Evolutionary conservation across 768 basidiomycete genomes (phyloP).

Genomic region (Boletus edulis): DNA sequence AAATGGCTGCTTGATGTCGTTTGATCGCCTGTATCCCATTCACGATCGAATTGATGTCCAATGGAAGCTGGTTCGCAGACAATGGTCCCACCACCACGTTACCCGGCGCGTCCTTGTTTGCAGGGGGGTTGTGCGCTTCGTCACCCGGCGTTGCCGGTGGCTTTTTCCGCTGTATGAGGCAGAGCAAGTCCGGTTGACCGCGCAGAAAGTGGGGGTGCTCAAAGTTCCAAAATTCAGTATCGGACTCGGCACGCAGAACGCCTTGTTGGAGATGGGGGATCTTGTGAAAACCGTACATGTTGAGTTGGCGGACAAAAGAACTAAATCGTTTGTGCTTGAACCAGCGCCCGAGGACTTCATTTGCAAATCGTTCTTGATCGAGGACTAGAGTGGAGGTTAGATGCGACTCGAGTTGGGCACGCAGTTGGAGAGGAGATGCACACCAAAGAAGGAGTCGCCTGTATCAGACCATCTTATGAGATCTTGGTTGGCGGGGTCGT

Average conservation of each 20-base stretch:
- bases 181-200: conserved; percentile 84
- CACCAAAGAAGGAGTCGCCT: conserved; percentile 93
- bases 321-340: conserved; percentile 99
- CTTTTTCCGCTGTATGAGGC: conserved; percentile 84
- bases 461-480: conserved; percentile 90
- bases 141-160: conserved; percentile 40
- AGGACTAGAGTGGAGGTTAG: conserved; percentile 53
- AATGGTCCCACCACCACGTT: conserved; percentile 24
- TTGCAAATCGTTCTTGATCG: conserved; percentile 87
- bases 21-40: conserved; percentile 85
- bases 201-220: conserved; percentile 86
- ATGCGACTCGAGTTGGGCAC: not conserved
- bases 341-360: conserved; percentile 86
- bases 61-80: conserved; percentile 47
- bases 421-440: conserved; percentile 6
- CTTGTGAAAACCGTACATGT: conserved; percentile 97
- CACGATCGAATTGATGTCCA: conserved; percentile 79
- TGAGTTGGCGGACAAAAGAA: conserved; percentile 90
- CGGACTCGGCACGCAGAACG: conserved; percentile 78
- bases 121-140: conserved; percentile 19
- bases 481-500: conserved; percentile 75
- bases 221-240: conserved; percentile 89
- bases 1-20: conserved; percentile 90
- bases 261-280: conserved; percentile 96
- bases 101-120: conserved; percentile 13